Evolutionary conservation across 2,329 filamentous ascomycete species (phyloP).

Genomic region (Sporothrix humicola): DNA sequence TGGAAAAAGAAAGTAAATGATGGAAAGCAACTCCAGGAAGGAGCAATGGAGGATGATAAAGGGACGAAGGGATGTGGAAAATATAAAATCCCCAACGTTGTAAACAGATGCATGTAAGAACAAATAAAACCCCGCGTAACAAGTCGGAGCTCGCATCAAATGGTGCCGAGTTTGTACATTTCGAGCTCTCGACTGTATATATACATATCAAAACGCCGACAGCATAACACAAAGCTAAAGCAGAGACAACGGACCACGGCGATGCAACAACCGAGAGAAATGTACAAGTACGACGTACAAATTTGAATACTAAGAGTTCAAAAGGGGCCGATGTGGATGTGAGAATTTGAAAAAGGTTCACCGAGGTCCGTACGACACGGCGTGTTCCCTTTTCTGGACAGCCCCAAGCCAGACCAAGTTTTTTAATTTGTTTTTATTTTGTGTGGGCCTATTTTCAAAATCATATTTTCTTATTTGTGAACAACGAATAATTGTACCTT

Average conservation of each 20-base stretch:
- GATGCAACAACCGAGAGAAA: background rate
- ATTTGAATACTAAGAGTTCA: background rate
- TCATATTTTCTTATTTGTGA: too few species aligned
- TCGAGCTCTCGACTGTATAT: background rate
- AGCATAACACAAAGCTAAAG: background rate
- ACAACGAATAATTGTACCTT: too few species aligned
- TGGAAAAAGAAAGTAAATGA: background rate
- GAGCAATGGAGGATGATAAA: background rate
- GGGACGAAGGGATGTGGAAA: background rate
- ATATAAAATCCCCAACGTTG: background rate
- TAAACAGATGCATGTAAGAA: too few species aligned
- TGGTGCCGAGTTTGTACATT: background rate
- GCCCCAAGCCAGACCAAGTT: background rate
- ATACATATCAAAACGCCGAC: background rate
- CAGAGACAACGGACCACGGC: slow-evolving; percentile 3
- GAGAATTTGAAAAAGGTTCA: background rate
- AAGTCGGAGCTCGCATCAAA: background rate
- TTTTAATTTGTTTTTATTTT: background rate
- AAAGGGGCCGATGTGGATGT: background rate
- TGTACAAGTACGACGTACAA: background rate
- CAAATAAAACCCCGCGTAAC: too few species aligned
- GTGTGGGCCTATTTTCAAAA: too few species aligned
- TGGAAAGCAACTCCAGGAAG: background rate
- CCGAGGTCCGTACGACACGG: slow-evolving; percentile 13
- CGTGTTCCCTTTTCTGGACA: slow-evolving; percentile 9